These are phyloP conservation scores for Zalerion maritima DNA, from an alignment of 495 filamentous ascomycete genomes.

Conservation along the genomic window DNA sequence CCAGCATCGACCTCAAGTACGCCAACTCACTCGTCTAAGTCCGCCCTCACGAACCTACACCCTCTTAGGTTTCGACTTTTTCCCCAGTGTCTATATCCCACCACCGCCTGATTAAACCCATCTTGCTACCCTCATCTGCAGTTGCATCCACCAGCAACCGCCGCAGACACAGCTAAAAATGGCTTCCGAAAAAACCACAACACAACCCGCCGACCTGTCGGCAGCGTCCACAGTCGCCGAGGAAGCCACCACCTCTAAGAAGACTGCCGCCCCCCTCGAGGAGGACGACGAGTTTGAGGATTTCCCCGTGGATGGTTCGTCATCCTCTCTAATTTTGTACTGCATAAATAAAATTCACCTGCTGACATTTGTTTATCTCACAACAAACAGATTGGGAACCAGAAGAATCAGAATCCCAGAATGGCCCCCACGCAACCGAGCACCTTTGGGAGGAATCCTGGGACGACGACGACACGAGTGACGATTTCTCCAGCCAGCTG, in stretches of 20 bases:
- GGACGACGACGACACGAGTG: conserved; percentile 96
- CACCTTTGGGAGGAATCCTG: conserved; percentile 99
- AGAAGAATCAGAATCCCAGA: conserved; percentile 70
- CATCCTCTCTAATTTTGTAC: conserved; percentile 1
- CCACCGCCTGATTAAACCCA: too few species aligned
- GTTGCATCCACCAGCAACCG: background rate
- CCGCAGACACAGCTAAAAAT: conserved; percentile 7
- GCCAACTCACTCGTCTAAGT: too few species aligned
- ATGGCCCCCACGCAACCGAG: conserved; percentile 37
- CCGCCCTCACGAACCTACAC: too few species aligned
- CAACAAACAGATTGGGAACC: conserved; percentile 59
- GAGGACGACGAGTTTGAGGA: conserved; percentile 99
- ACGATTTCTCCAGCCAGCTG: conserved; percentile 91
- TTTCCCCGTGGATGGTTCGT: conserved; percentile 86
- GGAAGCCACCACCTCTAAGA: conserved; percentile 16
- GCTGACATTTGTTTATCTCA: background rate
- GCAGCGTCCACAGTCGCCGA: conserved; percentile 28
- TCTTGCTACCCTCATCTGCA: too few species aligned
- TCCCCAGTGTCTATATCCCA: too few species aligned
- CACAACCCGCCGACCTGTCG: conserved; percentile 30
- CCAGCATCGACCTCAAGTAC: too few species aligned
- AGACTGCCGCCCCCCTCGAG: conserved; percentile 51
- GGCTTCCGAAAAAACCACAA: conserved; percentile 15
- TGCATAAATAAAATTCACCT: background rate
- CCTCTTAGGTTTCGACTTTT: too few species aligned